These are phyloP conservation scores for Nemania abortiva DNA, from an alignment of 2,329 filamentous ascomycete genomes.

Conservation along the genomic window DNA sequence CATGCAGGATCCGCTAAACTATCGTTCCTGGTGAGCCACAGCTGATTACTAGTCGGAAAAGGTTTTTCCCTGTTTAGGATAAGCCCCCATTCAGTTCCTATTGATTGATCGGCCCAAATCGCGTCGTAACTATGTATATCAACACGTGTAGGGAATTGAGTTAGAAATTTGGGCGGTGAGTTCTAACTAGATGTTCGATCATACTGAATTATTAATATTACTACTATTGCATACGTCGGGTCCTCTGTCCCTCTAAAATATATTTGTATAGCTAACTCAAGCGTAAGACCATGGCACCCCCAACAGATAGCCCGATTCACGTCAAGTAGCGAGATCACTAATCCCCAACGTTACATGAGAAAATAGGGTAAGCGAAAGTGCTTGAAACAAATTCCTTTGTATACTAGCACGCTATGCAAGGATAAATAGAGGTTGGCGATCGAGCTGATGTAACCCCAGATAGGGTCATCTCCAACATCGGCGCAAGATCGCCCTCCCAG, in stretches of 20 bases:
- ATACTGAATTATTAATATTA: background rate
- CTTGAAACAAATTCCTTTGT: background rate
- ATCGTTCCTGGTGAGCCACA: conserved; percentile 16
- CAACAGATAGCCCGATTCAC: background rate
- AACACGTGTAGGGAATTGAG: background rate
- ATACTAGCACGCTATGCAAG: background rate
- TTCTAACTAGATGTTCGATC: background rate
- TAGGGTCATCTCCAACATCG: background rate
- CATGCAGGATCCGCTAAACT: conserved; percentile 25
- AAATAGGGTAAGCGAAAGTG: background rate
- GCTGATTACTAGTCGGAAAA: conserved; percentile 9
- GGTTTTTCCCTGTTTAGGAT: background rate
- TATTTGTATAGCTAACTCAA: background rate
- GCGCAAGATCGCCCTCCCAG: too few species aligned
- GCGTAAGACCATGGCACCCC: background rate
- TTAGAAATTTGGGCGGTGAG: background rate
- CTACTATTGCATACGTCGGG: too few species aligned
- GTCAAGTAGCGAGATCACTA: background rate
- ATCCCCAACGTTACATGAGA: background rate
- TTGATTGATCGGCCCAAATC: background rate
- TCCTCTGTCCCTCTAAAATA: too few species aligned
- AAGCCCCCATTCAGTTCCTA: background rate
- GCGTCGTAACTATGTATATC: background rate
- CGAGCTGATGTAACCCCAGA: background rate
- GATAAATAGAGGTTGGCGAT: background rate